phyloP scores from a whole-genome alignment of 2,329 filamentous ascomycete species.

The Chrysoporthe deuterocubensis region DNA sequence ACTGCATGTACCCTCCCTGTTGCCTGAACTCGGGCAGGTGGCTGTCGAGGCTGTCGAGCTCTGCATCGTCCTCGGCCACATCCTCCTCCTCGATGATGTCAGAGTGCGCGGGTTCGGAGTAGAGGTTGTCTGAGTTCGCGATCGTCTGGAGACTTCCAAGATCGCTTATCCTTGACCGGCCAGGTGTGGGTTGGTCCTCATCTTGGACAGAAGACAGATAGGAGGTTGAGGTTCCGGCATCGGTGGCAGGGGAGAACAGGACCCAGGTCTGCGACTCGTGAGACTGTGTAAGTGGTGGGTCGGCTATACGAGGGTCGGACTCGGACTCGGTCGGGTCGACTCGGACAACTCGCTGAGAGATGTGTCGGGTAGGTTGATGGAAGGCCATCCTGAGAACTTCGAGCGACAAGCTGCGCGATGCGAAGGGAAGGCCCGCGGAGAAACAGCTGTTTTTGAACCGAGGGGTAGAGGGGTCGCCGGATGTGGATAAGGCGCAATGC shows the following conservation, averaged over 20 bases:
- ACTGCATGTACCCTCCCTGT: conserved; percentile 49
- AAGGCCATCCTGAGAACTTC: conserved; percentile 55
- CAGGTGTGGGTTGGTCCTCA: conserved; percentile 63
- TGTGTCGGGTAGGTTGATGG: conserved; percentile 61
- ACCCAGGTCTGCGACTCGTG: conserved; percentile 92
- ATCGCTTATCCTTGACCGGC: conserved; percentile 76
- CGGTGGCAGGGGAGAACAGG: conserved; percentile 80
- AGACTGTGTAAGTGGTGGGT: conserved; percentile 39
- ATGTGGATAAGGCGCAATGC: conserved; percentile 21
- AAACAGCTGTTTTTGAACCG: conserved; percentile 1
- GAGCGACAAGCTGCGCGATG: background rate
- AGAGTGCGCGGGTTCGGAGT: conserved; percentile 36
- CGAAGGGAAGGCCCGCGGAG: background rate
- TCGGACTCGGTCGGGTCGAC: conserved; percentile 45
- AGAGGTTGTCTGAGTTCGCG: conserved; percentile 56
- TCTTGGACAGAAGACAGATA: conserved; percentile 71
- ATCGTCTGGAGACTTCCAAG: conserved; percentile 77
- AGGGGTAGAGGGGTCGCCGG: conserved; percentile 12
- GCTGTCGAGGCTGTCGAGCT: conserved; percentile 91
- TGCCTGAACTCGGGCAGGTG: conserved; percentile 79
- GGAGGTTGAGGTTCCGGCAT: conserved; percentile 62
- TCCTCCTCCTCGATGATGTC: conserved; percentile 40
- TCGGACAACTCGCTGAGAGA: conserved; percentile 53
- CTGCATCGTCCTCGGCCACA: conserved; percentile 67
- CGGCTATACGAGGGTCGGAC: conserved; percentile 36